Conservation (phyloP, 768 basidiomycete species). For the Macrolepiota dolichaula region DNA sequence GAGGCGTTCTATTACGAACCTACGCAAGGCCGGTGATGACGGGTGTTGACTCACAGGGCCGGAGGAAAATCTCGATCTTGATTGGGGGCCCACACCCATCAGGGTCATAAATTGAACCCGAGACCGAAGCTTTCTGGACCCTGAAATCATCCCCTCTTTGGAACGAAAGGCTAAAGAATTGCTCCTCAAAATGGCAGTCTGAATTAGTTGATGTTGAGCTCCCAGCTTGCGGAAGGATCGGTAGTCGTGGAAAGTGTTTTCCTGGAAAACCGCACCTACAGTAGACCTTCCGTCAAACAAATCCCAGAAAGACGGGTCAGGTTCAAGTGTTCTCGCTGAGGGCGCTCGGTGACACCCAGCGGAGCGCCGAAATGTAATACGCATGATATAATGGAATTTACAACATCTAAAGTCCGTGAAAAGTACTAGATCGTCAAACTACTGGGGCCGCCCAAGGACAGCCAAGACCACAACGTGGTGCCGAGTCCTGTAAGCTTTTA, state of each 20-base stretch:
- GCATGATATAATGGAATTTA: background rate
- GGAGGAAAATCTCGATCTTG: background rate
- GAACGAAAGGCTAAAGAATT: background rate
- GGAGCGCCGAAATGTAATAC: conserved; percentile 1
- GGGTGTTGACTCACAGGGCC: conserved; percentile 5
- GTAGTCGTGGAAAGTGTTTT: background rate
- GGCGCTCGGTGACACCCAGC: conserved; percentile 1
- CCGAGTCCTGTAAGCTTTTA: no score
- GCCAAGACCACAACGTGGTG: no score
- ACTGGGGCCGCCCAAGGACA: no score
- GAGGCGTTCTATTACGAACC: background rate
- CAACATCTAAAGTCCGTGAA: background rate
- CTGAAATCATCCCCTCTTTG: no score
- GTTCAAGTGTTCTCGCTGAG: background rate
- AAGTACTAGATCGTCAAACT: background rate
- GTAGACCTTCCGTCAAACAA: no score
- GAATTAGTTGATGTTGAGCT: background rate
- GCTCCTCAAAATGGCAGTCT: background rate
- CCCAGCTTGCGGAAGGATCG: no score
- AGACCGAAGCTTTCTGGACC: background rate
- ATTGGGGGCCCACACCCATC: background rate
- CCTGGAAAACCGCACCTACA: background rate
- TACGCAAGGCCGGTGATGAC: background rate
- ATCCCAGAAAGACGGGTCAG: background rate
- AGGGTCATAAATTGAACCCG: conserved; percentile 1